phyloP scores from a whole-genome alignment of 2,329 filamentous ascomycete species.

The Aspergillus melleus region DNA sequence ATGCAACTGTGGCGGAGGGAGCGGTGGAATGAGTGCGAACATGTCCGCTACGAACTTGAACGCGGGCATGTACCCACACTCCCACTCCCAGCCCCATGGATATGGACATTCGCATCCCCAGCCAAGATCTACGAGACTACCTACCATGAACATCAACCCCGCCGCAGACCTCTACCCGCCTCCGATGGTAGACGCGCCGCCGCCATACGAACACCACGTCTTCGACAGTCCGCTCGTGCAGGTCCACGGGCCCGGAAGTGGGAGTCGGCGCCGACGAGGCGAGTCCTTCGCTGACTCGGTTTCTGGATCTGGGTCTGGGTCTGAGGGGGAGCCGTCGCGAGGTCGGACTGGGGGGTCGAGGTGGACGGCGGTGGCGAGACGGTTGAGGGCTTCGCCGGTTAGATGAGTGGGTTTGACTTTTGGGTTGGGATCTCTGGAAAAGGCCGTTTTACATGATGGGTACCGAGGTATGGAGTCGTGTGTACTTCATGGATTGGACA shows the following conservation, averaged over 20 bases:
- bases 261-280: background rate
- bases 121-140: background rate
- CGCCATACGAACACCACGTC: slow-evolving; percentile 30
- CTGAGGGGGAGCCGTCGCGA: background rate
- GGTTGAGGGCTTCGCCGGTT: slow-evolving; percentile 8
- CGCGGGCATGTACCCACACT: background rate
- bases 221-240: slow-evolving; percentile 16
- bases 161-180: slow-evolving; percentile 6
- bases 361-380: slow-evolving; percentile 27
- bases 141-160: background rate
- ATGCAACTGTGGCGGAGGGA: background rate
- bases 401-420: background rate
- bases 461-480: too few relatives aligned
- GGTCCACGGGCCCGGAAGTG: background rate
- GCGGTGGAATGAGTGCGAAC: background rate
- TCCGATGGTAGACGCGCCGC: slow-evolving; percentile 17
- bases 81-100: background rate
- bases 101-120: background rate
- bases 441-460: background rate
- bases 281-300: background rate
- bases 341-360: slow-evolving; percentile 12
- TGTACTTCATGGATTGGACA: too few relatives aligned
- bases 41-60: background rate
- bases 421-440: background rate
- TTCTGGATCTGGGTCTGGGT: background rate